Conservation (phyloP, 2,329 filamentous ascomycete species). For the Fusarium pseudograminearum region DNA sequence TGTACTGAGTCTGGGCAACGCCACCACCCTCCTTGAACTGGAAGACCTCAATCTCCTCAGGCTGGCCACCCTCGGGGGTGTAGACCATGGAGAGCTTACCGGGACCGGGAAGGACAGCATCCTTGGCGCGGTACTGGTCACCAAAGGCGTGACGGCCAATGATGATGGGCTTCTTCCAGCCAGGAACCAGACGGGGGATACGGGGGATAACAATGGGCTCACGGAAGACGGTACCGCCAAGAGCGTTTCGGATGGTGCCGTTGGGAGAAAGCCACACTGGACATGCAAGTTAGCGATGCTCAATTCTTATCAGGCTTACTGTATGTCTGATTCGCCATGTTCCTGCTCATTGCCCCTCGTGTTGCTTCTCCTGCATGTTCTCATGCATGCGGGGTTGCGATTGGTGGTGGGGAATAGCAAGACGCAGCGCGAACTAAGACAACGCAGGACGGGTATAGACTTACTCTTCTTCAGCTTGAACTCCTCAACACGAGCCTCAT, state of each 20-base stretch:
- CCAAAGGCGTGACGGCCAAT: slow-evolving; percentile 98
- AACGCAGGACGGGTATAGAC: slow-evolving; percentile 50
- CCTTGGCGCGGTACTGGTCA: slow-evolving; percentile 98
- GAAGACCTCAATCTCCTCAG: slow-evolving; percentile 89
- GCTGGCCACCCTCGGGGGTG: slow-evolving; percentile 85
- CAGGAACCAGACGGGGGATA: slow-evolving; percentile 92
- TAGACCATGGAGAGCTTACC: slow-evolving; percentile 96
- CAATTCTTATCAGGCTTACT: slow-evolving; percentile 17
- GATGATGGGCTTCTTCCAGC: slow-evolving; percentile 99
- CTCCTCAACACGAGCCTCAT: slow-evolving; percentile 95
- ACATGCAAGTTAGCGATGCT: slow-evolving; percentile 38
- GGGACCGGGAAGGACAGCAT: slow-evolving; percentile 82
- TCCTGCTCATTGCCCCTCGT: slow-evolving; percentile 24
- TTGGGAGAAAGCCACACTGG: slow-evolving; percentile 98
- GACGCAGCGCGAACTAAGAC: slow-evolving; percentile 28
- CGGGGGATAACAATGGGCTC: slow-evolving; percentile 97
- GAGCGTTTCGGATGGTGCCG: slow-evolving; percentile 81
- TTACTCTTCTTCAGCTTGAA: slow-evolving; percentile 98
- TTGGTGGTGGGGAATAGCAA: slow-evolving; percentile 36
- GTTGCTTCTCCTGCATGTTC: slow-evolving; percentile 19
- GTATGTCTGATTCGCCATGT: slow-evolving; percentile 31
- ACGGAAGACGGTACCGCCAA: slow-evolving; percentile 97
- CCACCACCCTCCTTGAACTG: slow-evolving; percentile 89
- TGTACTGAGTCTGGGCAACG: slow-evolving; percentile 96
- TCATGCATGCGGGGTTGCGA: slow-evolving; percentile 45